Evolutionary conservation across 225 moss, liverwort and hornwort species (phyloP), one percentile per base, ranked within the genome.

Genomic region (Pseudisothecium myosuroides): DNA sequence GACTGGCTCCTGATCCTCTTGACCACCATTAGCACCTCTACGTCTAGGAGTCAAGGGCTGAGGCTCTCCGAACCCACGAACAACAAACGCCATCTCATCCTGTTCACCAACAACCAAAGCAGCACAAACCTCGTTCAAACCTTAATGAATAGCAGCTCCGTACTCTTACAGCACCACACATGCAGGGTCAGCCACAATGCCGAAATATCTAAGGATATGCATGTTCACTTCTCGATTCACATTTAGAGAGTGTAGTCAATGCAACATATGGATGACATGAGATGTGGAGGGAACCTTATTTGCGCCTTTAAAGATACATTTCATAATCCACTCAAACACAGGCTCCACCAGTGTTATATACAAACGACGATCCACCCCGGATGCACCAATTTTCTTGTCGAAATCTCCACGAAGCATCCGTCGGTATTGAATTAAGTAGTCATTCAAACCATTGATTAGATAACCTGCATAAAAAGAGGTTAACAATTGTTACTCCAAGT

Each of bases 291-390:
- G 73, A 86, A 99, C 99, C 99, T 97, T 93, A 92, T 94, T 96
- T 65, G 97, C 93, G 91, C 93, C 90, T 89, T 96, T 94, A 77
- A 99, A 96, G 37, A 97, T 92, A 87, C 94, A 99, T 73, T 93
- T 95, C 87, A 99, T 94, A 34, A 94, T 96, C 99, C 99, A 99
- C 88, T 99, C 99, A 86, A 99, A 92, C 68, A 96, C 95, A 73
- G 99, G 99, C 90, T 99, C 99, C 83, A 95, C 92, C 78, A 99
- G 88, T 91, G 94, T 92, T 66, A 97, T 90, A 82, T 96, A 96
- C 55, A 97, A 96, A 71, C 94, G 95, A 81, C 92, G 96, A 85
- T 95, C 94, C 69, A 95, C 93, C 87, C 97, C 97, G 85, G 95
- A 94, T 82, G 87, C 90, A 47, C 54, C 88, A 88, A 95, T 90